Conservation (phyloP, 345 rosid species). For the Pugionium dolabratum region DNA sequence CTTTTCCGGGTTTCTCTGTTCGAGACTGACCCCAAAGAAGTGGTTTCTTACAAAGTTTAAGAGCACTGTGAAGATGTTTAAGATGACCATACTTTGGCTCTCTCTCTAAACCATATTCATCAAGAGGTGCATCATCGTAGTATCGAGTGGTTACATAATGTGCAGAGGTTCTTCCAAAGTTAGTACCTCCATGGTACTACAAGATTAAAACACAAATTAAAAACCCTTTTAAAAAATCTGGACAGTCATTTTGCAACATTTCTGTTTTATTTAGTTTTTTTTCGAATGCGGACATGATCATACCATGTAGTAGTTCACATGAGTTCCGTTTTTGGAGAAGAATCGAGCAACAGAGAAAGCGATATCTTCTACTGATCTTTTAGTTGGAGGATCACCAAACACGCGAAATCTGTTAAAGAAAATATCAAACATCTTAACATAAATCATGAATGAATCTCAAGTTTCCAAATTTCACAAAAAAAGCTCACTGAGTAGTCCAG, state of each 20-base stretch:
- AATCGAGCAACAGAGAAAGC: constrained; percentile 78
- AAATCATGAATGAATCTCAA: constrained; percentile 21
- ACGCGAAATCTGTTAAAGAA: constrained; percentile 47
- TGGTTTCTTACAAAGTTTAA: constrained; percentile 67
- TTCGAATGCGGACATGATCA: background rate
- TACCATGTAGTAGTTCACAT: constrained; percentile 94
- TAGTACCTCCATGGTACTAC: constrained; percentile 96
- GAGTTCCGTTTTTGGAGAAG: constrained; percentile 80
- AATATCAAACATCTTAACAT: too few species aligned
- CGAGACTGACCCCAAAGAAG: constrained; percentile 61
- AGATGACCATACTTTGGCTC: constrained; percentile 89
- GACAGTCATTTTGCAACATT: too few species aligned
- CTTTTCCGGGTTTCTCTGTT: constrained; percentile 36
- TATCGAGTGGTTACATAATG: constrained; percentile 85
- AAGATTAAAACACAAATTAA: background rate
- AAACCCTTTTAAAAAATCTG: background rate
- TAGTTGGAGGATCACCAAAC: constrained; percentile 56
- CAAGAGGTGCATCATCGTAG: constrained; percentile 96
- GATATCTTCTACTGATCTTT: constrained; percentile 78
- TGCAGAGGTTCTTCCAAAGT: constrained; percentile 77
- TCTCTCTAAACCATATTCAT: constrained; percentile 79
- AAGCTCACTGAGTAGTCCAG: constrained; percentile 91
- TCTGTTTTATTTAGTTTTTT: background rate
- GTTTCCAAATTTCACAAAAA: too few species aligned
- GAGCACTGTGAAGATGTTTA: constrained; percentile 72